Conservation (phyloP, 495 filamentous ascomycete genomes). For the Entonaema liquescens region DNA sequence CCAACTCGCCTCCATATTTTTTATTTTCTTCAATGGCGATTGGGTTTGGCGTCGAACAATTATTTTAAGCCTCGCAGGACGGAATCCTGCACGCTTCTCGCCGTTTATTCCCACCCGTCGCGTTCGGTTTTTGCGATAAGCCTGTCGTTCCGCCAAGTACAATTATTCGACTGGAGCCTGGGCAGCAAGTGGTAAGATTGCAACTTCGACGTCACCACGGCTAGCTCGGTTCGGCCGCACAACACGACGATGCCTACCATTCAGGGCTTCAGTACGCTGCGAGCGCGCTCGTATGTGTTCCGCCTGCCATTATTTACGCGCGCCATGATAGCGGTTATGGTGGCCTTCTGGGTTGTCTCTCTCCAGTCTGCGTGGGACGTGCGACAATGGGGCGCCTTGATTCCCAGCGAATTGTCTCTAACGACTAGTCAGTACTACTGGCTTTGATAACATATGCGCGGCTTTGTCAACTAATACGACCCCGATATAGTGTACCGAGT, state of each 20-base stretch:
- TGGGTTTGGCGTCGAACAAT: constrained; percentile 13
- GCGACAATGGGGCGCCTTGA: constrained; percentile 76
- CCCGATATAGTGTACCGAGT: constrained; percentile 79
- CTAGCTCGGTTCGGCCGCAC: constrained; percentile 1
- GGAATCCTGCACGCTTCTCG: constrained; percentile 14
- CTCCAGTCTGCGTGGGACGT: constrained; percentile 74
- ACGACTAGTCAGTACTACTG: constrained; percentile 70
- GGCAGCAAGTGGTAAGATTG: not conserved
- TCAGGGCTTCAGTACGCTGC: constrained; percentile 53
- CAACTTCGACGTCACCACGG: constrained; percentile 1
- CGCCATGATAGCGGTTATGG: constrained; percentile 71
- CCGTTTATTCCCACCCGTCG: not conserved
- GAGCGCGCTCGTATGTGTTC: constrained; percentile 71
- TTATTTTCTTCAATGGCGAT: constrained; percentile 32
- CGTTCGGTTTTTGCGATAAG: constrained; percentile 8
- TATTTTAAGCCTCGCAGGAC: constrained; percentile 28
- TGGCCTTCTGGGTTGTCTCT: constrained; percentile 71
- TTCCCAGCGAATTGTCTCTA: constrained; percentile 76
- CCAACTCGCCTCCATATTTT: constrained; percentile 1
- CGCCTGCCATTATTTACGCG: constrained; percentile 91
- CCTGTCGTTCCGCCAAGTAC: not conserved
- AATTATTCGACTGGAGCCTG: not conserved
- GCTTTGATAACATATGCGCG: not conserved
- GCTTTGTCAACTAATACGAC: constrained; percentile 23
- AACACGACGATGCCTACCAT: constrained; percentile 48